Conservation (phyloP, 108 stramenopile genomes). For the Cyclostephanos tholiformis region DNA sequence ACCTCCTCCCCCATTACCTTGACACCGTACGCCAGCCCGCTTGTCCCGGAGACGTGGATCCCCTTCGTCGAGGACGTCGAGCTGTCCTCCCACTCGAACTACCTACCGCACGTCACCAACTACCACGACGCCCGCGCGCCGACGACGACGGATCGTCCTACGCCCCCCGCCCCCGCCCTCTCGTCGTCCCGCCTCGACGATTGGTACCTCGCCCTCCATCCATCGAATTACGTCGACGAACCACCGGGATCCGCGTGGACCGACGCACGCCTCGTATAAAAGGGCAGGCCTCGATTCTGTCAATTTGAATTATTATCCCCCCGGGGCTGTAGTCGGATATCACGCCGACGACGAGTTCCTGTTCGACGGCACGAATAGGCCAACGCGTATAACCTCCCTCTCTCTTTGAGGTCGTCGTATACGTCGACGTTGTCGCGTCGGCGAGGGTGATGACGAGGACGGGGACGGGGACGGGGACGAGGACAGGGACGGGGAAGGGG, state of each 20-base stretch:
- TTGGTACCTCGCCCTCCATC: constrained; percentile 38
- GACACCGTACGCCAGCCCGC: constrained; percentile 11
- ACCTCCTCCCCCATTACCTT: not conserved
- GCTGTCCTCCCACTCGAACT: constrained; percentile 24
- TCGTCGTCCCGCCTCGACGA: constrained; percentile 23
- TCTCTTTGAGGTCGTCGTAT: constrained; percentile 17
- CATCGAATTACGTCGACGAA: constrained; percentile 9
- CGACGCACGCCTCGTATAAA: constrained; percentile 34
- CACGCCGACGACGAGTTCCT: constrained; percentile 54
- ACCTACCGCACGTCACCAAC: not conserved
- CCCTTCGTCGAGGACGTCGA: constrained; percentile 30
- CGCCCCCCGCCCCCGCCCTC: not conserved
- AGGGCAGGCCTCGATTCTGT: constrained; percentile 33
- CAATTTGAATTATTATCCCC: constrained; percentile 51
- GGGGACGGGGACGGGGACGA: no score
- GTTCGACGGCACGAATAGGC: constrained; percentile 40
- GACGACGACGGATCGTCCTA: not conserved
- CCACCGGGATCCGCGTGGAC: constrained; percentile 36
- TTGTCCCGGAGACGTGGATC: constrained; percentile 10
- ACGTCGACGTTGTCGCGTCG: not conserved
- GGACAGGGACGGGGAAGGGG: not conserved
- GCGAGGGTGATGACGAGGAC: not conserved
- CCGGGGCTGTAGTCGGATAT: constrained; percentile 46
- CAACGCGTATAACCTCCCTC: constrained; percentile 41
- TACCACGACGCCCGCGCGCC: not conserved